Percentiles rank a stretch among this genome's conserved stretches.
Evolutionary conservation across 2,329 filamentous ascomycete genomes (phyloP).

Genomic region (Magnaporthiopsis incrustans): DNA sequence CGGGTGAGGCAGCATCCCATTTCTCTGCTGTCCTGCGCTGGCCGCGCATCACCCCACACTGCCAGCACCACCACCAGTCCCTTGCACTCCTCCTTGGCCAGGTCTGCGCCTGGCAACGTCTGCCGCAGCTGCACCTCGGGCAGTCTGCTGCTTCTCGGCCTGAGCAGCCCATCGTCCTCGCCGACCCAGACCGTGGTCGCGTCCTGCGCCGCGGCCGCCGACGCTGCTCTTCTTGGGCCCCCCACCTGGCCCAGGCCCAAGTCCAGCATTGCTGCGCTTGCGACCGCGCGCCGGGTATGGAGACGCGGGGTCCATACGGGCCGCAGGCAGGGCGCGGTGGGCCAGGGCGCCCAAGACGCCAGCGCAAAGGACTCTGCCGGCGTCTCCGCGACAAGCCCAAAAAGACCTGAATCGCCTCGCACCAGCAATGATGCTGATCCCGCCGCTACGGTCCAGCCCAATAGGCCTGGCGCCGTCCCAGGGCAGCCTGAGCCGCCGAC

Average conservation of each 20-base stretch:
- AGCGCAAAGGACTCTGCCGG: not conserved
- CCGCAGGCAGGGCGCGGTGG: constrained; percentile 9
- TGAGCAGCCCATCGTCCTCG: constrained; percentile 28
- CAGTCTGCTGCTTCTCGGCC: constrained; percentile 42
- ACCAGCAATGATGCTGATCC: constrained; percentile 9
- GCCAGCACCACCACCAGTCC: constrained; percentile 35
- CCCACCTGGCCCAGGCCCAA: constrained; percentile 21
- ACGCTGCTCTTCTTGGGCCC: constrained; percentile 23
- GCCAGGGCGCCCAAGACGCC: not conserved
- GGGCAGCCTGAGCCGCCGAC: constrained; percentile 12
- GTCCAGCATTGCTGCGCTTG: constrained; percentile 21
- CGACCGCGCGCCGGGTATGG: constrained; percentile 30
- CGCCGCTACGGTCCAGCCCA: constrained; percentile 7
- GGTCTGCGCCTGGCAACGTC: constrained; percentile 31
- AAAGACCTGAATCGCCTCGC: constrained; percentile 8
- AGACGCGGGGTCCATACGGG: constrained; percentile 23
- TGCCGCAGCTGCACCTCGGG: constrained; percentile 46
- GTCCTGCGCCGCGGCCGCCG: constrained; percentile 30
- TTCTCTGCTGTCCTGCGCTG: constrained; percentile 8
- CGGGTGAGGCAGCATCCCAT: constrained; percentile 3
- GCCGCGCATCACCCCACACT: constrained; percentile 11
- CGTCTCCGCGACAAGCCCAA: constrained; percentile 5
- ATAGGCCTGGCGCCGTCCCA: constrained; percentile 10
- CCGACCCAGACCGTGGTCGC: constrained; percentile 29
- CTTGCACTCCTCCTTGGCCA: constrained; percentile 47